phyloP scores from a whole-genome alignment of 345 rosid genomes.

The Citrus inodora region DNA sequence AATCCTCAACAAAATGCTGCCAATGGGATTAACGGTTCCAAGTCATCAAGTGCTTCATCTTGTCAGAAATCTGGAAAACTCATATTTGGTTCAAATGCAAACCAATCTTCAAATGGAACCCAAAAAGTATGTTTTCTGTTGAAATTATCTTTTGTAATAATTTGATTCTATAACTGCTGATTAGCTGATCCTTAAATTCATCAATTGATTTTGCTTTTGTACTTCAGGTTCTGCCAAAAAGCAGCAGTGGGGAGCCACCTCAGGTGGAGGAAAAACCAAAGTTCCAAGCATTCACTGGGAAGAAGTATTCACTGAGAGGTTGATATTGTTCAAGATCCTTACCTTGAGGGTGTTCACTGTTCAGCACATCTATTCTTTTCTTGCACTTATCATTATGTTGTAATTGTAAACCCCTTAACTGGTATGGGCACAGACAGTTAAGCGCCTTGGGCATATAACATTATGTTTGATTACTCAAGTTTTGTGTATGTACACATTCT shows the following conservation, averaged over 20 bases:
- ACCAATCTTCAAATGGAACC: constrained; percentile 22
- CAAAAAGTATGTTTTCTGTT: constrained; percentile 26
- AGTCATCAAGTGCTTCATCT: constrained; percentile 23
- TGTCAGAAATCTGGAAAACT: constrained; percentile 42
- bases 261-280: constrained; percentile 38
- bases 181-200: neutral
- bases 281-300: constrained; percentile 65
- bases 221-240: constrained; percentile 30
- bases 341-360: neutral
- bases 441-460: neutral
- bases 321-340: constrained; percentile 8
- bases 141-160: neutral
- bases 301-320: constrained; percentile 51
- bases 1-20: constrained; percentile 19
- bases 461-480: neutral
- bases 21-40: constrained; percentile 20
- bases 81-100: constrained; percentile 47
- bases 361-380: neutral
- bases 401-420: neutral
- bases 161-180: neutral
- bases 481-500: neutral
- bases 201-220: constrained; percentile 8
- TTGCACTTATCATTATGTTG: neutral
- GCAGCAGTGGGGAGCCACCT: constrained; percentile 25
- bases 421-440: neutral